These are phyloP conservation scores for Aspergillus panamensis DNA, from an alignment of 495 filamentous ascomycete species.

Conservation along the genomic window DNA sequence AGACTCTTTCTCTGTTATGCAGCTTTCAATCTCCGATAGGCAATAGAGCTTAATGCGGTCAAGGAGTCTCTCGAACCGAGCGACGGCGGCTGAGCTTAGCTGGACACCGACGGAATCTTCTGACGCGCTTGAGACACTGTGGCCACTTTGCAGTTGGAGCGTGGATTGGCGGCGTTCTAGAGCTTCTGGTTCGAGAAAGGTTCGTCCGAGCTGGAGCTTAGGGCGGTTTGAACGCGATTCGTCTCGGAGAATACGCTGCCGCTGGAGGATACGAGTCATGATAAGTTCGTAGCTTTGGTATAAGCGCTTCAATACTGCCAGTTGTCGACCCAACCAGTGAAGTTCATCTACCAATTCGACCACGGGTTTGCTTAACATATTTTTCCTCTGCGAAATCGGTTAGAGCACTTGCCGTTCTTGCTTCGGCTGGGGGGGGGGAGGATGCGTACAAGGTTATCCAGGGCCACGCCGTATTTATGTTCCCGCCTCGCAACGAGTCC, in stretches of 20 bases:
- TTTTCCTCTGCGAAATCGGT: slow-evolving; percentile 37
- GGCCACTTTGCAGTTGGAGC: slow-evolving; percentile 23
- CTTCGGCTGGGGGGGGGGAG: background rate
- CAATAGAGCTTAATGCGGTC: slow-evolving; percentile 78
- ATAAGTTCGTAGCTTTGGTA: slow-evolving; percentile 78
- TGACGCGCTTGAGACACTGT: slow-evolving; percentile 18
- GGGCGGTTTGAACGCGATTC: slow-evolving; percentile 28
- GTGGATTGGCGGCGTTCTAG: slow-evolving; percentile 28
- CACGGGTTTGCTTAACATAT: slow-evolving; percentile 58
- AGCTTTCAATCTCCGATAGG: slow-evolving; percentile 75
- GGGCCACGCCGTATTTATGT: slow-evolving; percentile 55
- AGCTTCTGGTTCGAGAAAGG: slow-evolving; percentile 30
- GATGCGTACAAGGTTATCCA: slow-evolving; percentile 54
- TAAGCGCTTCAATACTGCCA: slow-evolving; percentile 66
- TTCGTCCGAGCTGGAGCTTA: slow-evolving; percentile 24
- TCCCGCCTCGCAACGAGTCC: slow-evolving; percentile 57
- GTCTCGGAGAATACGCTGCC: slow-evolving; percentile 43
- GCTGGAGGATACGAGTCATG: slow-evolving; percentile 66
- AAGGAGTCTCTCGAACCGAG: slow-evolving; percentile 70
- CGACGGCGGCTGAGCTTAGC: slow-evolving; percentile 61
- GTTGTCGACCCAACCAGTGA: slow-evolving; percentile 65
- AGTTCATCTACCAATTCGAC: slow-evolving; percentile 66
- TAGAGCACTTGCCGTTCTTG: background rate
- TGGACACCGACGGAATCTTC: slow-evolving; percentile 50
- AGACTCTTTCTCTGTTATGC: slow-evolving; percentile 72